phyloP scores from a whole-genome alignment of 768 basidiomycete species.

The Psilocybe cubensis region DNA sequence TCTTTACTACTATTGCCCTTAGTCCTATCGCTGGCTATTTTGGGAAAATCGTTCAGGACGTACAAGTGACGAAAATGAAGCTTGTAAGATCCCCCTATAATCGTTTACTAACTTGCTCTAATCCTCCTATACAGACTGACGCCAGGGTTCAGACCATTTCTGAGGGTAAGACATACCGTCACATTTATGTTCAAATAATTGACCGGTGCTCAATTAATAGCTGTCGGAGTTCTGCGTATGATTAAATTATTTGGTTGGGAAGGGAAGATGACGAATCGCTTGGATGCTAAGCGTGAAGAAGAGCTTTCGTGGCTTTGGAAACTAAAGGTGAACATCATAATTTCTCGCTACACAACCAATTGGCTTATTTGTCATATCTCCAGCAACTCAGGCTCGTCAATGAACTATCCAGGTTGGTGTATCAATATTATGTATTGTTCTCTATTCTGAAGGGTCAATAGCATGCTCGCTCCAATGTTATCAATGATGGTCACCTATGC shows the following conservation, averaged over 20 bases:
- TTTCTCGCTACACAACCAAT: not conserved
- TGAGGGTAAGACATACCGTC: constrained; percentile 52
- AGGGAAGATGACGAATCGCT: constrained; percentile 53
- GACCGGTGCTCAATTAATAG: constrained; percentile 30
- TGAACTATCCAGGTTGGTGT: constrained; percentile 43
- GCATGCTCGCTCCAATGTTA: constrained; percentile 43
- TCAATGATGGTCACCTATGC: constrained; percentile 71
- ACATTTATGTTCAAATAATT: not conserved
- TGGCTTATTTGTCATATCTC: not conserved
- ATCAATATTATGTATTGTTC: not conserved
- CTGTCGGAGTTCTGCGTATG: constrained; percentile 62
- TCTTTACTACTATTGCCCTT: constrained; percentile 50
- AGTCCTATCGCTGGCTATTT: constrained; percentile 63
- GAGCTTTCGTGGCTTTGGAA: constrained; percentile 48
- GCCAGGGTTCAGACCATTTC: constrained; percentile 62
- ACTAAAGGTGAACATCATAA: constrained; percentile 8
- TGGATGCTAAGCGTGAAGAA: constrained; percentile 60
- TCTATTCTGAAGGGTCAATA: not conserved
- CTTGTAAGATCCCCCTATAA: constrained; percentile 26
- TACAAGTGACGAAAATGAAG: constrained; percentile 54
- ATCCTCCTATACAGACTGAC: constrained; percentile 41
- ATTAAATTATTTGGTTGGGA: constrained; percentile 77
- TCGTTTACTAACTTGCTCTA: not conserved
- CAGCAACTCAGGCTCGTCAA: not conserved
- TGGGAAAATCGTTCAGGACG: constrained; percentile 47